A percentile compares a stretch with the other conserved stretches of the same genome.
phyloP scores from a whole-genome alignment of 768 basidiomycete species.

The Aureoboletus auriporus region DNA sequence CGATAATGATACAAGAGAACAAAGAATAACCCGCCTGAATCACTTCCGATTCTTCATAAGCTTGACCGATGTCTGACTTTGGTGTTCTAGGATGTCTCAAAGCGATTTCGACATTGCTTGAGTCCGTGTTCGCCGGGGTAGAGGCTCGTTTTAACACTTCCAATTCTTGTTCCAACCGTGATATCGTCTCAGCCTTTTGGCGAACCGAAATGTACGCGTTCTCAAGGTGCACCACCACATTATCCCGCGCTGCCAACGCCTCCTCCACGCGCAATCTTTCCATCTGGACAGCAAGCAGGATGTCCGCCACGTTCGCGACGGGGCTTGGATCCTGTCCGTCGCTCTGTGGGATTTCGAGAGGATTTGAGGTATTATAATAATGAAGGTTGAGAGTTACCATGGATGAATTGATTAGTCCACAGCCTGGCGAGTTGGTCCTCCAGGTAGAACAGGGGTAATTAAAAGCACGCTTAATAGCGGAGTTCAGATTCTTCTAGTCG shows the following conservation, averaged over 20 bases:
- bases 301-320: conserved; percentile 33
- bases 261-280: conserved; percentile 52
- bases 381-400: conserved; percentile 11
- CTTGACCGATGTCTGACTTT: not conserved
- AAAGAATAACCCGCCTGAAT: conserved; percentile 1
- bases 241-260: conserved; percentile 61
- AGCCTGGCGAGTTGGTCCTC: not conserved
- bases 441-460: too few relatives aligned
- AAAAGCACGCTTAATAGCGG: too few relatives aligned
- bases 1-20: not conserved
- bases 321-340: conserved; percentile 11
- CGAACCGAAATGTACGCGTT: conserved; percentile 58
- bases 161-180: conserved; percentile 42
- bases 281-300: conserved; percentile 51
- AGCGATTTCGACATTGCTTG: not conserved
- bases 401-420: not conserved
- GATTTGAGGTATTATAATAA: not conserved
- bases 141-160: conserved; percentile 24
- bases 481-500: too few relatives aligned
- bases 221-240: conserved; percentile 51
- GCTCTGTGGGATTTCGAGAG: not conserved
- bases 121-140: conserved; percentile 18
- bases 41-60: not conserved
- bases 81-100: not conserved
- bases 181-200: conserved; percentile 54